Conservation (phyloP, 2,329 filamentous ascomycete genomes). For the Neophaeococcomyces aloes region DNA sequence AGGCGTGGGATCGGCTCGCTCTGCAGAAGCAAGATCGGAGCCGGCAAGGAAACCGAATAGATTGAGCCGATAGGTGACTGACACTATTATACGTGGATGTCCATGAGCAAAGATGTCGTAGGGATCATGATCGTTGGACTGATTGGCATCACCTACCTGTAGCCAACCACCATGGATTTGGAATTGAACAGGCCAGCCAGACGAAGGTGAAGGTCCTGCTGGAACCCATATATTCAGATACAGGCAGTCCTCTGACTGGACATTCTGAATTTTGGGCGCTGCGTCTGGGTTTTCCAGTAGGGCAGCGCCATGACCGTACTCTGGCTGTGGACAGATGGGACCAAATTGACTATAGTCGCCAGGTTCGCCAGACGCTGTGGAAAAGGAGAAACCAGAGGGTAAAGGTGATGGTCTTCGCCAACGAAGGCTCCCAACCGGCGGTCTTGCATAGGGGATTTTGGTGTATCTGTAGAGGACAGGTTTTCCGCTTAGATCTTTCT, state of each 20-base stretch:
- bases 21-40: conserved; percentile 24
- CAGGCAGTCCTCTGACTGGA: conserved; percentile 40
- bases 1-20: conserved; percentile 25
- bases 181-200: conserved; percentile 26
- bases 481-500: conserved; percentile 12
- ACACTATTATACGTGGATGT: conserved; percentile 29
- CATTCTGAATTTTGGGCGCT: conserved; percentile 20
- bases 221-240: conserved; percentile 42
- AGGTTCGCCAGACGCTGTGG: conserved; percentile 19
- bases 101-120: conserved; percentile 34
- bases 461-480: conserved; percentile 24
- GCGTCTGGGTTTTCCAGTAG: conserved; percentile 22
- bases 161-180: conserved; percentile 40
- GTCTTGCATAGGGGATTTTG: conserved; percentile 32
- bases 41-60: conserved; percentile 42
- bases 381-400: conserved; percentile 24
- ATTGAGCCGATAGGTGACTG: conserved; percentile 41
- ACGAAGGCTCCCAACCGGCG: conserved; percentile 29
- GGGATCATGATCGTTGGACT: conserved; percentile 34
- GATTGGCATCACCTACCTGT: conserved; percentile 36
- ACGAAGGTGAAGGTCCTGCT: conserved; percentile 17
- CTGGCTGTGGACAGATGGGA: conserved; percentile 33
- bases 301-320: conserved; percentile 21
- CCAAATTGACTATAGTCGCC: conserved; percentile 32
- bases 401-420: conserved; percentile 32